A percentile compares a stretch with the other conserved stretches of the same genome.
phyloP scores from a whole-genome alignment of 1,284 basidiomycete species.

The Wallemia hederae region DNA sequence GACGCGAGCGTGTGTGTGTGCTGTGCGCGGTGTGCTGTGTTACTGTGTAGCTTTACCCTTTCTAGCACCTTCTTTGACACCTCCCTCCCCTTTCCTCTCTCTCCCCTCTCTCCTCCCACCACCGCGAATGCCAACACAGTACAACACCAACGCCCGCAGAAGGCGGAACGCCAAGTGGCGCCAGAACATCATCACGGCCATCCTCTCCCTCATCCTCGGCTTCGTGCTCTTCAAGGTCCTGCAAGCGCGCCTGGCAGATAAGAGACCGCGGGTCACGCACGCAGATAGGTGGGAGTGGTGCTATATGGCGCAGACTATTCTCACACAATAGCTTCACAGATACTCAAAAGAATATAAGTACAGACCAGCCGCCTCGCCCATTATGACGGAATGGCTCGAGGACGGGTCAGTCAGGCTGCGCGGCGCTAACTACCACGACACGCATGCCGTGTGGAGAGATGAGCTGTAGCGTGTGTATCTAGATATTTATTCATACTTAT shows the following conservation, averaged over 20 bases:
- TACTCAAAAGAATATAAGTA: constrained; percentile 34
- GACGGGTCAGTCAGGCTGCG: constrained; percentile 27
- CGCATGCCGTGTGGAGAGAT: neutral
- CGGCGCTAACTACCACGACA: constrained; percentile 18
- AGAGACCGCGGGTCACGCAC: neutral
- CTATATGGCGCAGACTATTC: neutral
- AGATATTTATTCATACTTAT: neutral
- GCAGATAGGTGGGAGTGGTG: neutral
- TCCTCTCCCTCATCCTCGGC: neutral
- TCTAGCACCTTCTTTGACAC: too few relatives aligned
- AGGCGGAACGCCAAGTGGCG: neutral
- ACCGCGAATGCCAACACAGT: neutral
- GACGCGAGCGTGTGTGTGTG: too few relatives aligned
- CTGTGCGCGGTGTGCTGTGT: too few relatives aligned
- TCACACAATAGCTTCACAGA: constrained; percentile 14
- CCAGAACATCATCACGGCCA: neutral
- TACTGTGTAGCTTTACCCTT: too few relatives aligned
- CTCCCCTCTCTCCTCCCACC: too few relatives aligned
- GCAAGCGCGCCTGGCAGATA: neutral
- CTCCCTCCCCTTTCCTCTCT: too few relatives aligned
- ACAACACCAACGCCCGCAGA: neutral
- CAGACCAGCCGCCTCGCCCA: constrained; percentile 34
- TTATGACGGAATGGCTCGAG: constrained; percentile 29
- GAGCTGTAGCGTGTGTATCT: neutral
- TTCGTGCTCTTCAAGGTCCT: neutral